Evolutionary conservation across 1,284 basidiomycete species (phyloP), one percentile per base, ranked within the genome.

Genomic region (Melampsora occidentalis): DNA sequence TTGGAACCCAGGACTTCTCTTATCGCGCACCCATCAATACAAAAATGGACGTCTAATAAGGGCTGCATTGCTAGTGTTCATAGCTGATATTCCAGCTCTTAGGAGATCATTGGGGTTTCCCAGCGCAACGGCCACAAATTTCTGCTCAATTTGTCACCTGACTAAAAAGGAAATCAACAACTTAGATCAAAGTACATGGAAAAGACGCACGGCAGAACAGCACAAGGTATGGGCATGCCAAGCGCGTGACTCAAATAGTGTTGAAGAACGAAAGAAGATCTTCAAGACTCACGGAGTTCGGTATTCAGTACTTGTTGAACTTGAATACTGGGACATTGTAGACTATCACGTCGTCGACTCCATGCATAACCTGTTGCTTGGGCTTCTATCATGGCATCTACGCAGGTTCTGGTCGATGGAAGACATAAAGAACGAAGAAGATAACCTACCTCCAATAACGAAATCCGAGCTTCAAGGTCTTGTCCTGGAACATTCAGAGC

Each of bases 1-100:
- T 35, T 84, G 82, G 81, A 22, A 79, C 20, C 66, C 72, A 18
- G 84, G 84, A 0, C 75, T 83, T 7, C 76, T 48, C 28, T 12
- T 68, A 6, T 48, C 39, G 22, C 35, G 31, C 6, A 68, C 66
- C 22, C 28, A 46, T 25, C 10, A 49, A 18, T 51, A 7, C 49
- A n/a, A 46, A 25, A 42, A 68, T 12, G 66, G 66, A n/a, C n/a
- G n/a, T n/a, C n/a, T n/a, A n/a, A n/a, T n/a, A n/a, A n/a, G n/a
- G n/a, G n/a, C n/a, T n/a, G n/a, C n/a, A n/a, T n/a, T n/a, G n/a
- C n/a, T n/a, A n/a, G n/a, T n/a, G n/a, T n/a, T n/a, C n/a, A n/a
- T n/a, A n/a, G n/a, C n/a, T n/a, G n/a, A n/a, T n/a, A n/a, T n/a
- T n/a, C n/a, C n/a, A n/a, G n/a, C 70, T 12, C 65, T 62, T 48